Conservation (phyloP, 805 yeast species). For the Hanseniaspora meyeri region DNA sequence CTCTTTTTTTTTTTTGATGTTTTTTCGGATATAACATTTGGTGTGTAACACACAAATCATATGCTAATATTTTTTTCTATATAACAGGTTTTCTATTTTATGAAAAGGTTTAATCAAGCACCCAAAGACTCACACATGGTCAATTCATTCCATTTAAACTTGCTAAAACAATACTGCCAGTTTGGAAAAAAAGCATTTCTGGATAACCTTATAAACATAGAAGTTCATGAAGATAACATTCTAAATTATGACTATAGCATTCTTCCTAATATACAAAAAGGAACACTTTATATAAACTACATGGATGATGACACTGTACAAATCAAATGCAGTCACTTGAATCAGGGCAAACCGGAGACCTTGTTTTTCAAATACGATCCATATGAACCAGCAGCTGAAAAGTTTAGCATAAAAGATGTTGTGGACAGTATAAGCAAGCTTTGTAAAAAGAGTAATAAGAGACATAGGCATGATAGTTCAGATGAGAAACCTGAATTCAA, state of each 20-base stretch:
- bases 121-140: not conserved
- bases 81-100: not conserved
- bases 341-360: constrained; percentile 1
- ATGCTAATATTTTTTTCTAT: too few species aligned
- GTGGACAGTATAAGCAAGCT: not conserved
- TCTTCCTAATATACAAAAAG: not conserved
- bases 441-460: not conserved
- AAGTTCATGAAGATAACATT: constrained; percentile 5
- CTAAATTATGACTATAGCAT: not conserved
- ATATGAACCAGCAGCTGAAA: not conserved
- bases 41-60: not conserved
- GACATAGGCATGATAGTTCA: not conserved
- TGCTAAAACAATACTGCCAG: not conserved
- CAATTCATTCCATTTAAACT: constrained; percentile 2
- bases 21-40: not conserved
- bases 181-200: not conserved
- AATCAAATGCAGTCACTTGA: constrained; percentile 7
- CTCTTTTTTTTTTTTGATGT: not conserved
- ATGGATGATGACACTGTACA: not conserved
- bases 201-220: not conserved
- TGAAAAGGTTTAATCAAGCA: not conserved
- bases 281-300: not conserved
- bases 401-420: not conserved
- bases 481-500: not conserved
- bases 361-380: not conserved